Conservation (phyloP, 768 basidiomycete genomes). For the Amanita pallidorosea region DNA sequence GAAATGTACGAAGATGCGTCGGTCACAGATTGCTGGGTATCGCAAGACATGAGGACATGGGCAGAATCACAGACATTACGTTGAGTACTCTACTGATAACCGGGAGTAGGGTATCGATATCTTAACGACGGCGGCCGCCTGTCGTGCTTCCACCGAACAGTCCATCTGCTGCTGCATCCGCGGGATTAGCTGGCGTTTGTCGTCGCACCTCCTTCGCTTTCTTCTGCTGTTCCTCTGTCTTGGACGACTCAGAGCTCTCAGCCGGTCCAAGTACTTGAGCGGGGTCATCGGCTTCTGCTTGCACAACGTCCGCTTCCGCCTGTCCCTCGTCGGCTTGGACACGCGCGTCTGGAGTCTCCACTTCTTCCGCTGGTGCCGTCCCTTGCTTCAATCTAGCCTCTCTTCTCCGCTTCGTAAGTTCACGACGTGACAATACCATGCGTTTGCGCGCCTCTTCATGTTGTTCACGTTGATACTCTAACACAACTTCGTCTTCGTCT, state of each 20-base stretch:
- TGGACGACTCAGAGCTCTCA: not conserved
- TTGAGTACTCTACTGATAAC: not conserved
- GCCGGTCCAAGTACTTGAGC: not conserved
- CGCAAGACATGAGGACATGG: constrained; percentile 63
- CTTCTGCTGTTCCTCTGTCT: not conserved
- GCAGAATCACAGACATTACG: constrained; percentile 18
- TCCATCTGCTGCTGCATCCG: constrained; percentile 14
- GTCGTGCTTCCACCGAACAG: constrained; percentile 11
- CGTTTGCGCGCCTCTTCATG: constrained; percentile 14
- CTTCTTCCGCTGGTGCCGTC: not conserved
- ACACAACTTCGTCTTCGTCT: constrained; percentile 16
- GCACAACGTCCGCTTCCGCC: too few species aligned
- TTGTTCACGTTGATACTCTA: constrained; percentile 14
- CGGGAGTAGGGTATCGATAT: not conserved
- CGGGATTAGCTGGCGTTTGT: constrained; percentile 6
- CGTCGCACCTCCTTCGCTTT: not conserved
- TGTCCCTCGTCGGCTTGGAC: not conserved
- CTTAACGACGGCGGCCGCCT: not conserved
- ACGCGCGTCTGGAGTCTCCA: not conserved
- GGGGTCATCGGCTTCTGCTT: not conserved
- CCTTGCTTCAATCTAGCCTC: constrained; percentile 5
- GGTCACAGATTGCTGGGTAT: constrained; percentile 70
- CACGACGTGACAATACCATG: constrained; percentile 7
- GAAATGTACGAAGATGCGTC: constrained; percentile 57
- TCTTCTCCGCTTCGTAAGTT: constrained; percentile 8